Conservation (phyloP, 176 grass and related monocot genomes). For the Ensete ventricosum region DNA sequence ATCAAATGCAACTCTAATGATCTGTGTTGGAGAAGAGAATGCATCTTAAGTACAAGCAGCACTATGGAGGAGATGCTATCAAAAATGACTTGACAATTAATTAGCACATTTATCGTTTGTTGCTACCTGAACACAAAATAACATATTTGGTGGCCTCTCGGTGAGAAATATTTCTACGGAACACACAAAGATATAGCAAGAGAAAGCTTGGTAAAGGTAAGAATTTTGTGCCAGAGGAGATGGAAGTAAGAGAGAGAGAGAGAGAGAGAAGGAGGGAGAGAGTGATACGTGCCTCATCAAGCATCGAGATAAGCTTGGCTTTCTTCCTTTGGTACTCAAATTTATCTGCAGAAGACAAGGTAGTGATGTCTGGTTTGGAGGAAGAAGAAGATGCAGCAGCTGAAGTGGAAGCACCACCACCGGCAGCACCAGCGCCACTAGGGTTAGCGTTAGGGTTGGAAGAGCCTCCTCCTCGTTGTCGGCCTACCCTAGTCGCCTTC, state of each 20-base stretch:
- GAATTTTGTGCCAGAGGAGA: background rate
- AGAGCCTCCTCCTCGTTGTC: background rate
- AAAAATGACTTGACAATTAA: too few species aligned
- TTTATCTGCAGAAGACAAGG: slow-evolving; percentile 76
- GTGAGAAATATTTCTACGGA: background rate
- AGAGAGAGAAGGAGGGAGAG: slow-evolving; percentile 2
- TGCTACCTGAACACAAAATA: too few species aligned
- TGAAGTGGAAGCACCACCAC: slow-evolving; percentile 17
- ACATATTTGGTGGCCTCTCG: background rate
- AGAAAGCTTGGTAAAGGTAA: background rate
- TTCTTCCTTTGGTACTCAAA: slow-evolving; percentile 98
- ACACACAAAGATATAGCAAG: background rate
- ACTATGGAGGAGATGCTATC: too few species aligned
- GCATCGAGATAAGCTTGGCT: slow-evolving; percentile 96
- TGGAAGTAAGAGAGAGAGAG: background rate
- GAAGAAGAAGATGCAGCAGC: background rate
- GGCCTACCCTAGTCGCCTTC: slow-evolving; percentile 19
- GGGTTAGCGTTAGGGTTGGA: slow-evolving; percentile 30
- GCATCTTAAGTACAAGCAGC: too few species aligned
- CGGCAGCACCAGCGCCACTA: slow-evolving; percentile 19
- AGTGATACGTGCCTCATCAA: slow-evolving; percentile 85
- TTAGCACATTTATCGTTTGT: too few species aligned
- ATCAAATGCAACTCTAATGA: too few species aligned
- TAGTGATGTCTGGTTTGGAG: slow-evolving; percentile 41
- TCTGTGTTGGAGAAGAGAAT: too few species aligned